These are phyloP conservation scores for Naematelia encephala DNA, from an alignment of 768 basidiomycete species.

Conservation along the genomic window DNA sequence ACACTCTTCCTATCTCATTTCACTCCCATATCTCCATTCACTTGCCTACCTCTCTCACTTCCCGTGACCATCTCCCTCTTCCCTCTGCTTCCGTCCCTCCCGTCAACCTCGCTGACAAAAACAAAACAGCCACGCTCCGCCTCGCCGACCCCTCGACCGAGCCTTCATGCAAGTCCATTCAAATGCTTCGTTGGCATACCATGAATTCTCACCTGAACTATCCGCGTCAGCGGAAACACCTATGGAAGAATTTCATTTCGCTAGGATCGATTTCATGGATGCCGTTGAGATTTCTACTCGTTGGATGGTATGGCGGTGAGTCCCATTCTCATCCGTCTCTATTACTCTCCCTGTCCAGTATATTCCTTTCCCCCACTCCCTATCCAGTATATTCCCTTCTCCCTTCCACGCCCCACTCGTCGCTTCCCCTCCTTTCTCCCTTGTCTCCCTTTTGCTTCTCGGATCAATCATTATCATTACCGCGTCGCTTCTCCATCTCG, in stretches of 20 bases:
- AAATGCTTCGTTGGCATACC: conserved; percentile 3
- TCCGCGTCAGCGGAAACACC: conserved; percentile 54
- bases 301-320: conserved; percentile 79
- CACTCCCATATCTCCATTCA: not conserved
- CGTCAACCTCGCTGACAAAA: not conserved
- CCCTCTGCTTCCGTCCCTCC: not conserved
- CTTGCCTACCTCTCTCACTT: not conserved
- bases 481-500: not conserved
- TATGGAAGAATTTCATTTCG: conserved; percentile 67
- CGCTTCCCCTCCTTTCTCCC: too few relatives aligned
- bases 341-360: not conserved
- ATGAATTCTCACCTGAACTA: conserved; percentile 49
- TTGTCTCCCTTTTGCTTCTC: not conserved
- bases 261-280: conserved; percentile 79
- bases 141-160: not conserved
- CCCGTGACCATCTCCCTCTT: not conserved
- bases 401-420: too few relatives aligned
- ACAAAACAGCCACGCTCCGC: not conserved
- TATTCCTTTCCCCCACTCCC: conserved; percentile 27
- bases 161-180: conserved; percentile 3
- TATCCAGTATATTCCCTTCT: not conserved
- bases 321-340: not conserved
- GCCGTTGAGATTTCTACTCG: conserved; percentile 79
- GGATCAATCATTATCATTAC: too few relatives aligned
- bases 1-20: not conserved